Conservation (phyloP, 176 grass and related monocot genomes). For the Eleusine indica region DNA sequence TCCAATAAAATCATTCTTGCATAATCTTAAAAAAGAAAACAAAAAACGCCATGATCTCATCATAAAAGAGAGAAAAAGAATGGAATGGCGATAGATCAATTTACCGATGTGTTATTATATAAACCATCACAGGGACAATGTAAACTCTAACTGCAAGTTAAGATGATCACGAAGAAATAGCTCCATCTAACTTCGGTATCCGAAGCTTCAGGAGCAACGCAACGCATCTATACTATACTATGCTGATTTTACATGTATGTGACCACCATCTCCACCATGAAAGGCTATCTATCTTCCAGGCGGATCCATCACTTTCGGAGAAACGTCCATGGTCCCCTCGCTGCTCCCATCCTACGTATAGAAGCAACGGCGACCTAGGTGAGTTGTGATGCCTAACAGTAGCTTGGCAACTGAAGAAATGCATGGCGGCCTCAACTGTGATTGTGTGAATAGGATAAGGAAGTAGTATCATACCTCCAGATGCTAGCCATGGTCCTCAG, state of each 20-base stretch:
- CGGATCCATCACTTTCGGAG: conserved; percentile 54
- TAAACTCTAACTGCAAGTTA: conserved; percentile 21
- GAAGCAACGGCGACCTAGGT: background rate
- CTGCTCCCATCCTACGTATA: conserved; percentile 72
- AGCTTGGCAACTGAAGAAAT: conserved; percentile 25
- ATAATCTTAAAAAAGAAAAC: background rate
- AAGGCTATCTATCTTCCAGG: conserved; percentile 27
- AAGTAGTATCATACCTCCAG: conserved; percentile 76
- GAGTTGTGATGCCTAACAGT: conserved; percentile 6
- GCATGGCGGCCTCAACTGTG: background rate
- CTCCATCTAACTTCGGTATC: background rate
- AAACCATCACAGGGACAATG: conserved; percentile 34
- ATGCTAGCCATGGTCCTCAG: conserved; percentile 83
- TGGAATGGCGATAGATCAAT: background rate
- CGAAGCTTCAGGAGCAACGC: conserved; percentile 10
- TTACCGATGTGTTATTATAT: conserved; percentile 10
- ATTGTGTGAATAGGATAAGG: conserved; percentile 5
- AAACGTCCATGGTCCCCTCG: conserved; percentile 80
- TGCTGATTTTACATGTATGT: conserved; percentile 21
- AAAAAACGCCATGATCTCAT: background rate
- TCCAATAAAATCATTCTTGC: background rate
- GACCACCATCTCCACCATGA: conserved; percentile 1
- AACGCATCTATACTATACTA: conserved; percentile 24
- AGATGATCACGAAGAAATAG: conserved; percentile 34
- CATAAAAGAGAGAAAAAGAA: background rate